A percentile compares a stretch with the other conserved stretches of the same genome.
These are phyloP conservation scores for Spergularia azorica DNA, from an alignment of 179 eudicot species.

Conservation along the genomic window DNA sequence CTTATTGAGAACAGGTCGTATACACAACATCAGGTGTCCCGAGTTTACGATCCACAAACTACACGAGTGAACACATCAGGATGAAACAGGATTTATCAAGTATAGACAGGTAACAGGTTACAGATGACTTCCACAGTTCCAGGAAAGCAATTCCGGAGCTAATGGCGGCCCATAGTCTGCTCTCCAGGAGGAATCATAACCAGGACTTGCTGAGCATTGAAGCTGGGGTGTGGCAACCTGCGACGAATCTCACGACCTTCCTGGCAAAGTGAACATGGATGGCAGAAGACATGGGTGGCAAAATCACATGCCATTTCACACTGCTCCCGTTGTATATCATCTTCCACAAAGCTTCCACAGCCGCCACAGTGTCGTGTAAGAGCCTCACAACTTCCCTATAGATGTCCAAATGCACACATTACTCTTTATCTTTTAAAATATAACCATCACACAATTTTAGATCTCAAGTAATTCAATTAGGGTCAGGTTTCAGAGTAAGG, in stretches of 20 bases:
- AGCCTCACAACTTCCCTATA: conserved; percentile 79
- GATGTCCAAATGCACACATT: conserved; percentile 4
- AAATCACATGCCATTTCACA: conserved; percentile 74
- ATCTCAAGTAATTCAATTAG: not conserved
- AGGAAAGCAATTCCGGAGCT: conserved; percentile 7
- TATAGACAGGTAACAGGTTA: not conserved
- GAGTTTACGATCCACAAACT: not conserved
- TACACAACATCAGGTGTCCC: not conserved
- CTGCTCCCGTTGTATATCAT: conserved; percentile 69
- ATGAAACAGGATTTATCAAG: not conserved
- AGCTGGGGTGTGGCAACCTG: conserved; percentile 81
- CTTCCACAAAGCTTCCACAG: conserved; percentile 58
- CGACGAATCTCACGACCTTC: conserved; percentile 93
- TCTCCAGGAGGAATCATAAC: conserved; percentile 69
- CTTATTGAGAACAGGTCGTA: not conserved
- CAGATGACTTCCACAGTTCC: not conserved
- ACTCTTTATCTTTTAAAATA: not conserved
- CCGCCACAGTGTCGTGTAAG: conserved; percentile 59
- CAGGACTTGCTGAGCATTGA: conserved; percentile 56
- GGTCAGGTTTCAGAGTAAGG: no score
- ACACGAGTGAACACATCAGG: not conserved
- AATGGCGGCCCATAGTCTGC: conserved; percentile 72
- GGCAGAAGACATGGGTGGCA: conserved; percentile 77
- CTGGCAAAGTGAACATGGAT: conserved; percentile 85
- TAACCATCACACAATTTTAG: not conserved